A percentile compares a stretch with the other conserved stretches of the same genome.
Evolutionary conservation across 768 basidiomycete species (phyloP).

Genomic region (Hypholoma sublateritium): DNA sequence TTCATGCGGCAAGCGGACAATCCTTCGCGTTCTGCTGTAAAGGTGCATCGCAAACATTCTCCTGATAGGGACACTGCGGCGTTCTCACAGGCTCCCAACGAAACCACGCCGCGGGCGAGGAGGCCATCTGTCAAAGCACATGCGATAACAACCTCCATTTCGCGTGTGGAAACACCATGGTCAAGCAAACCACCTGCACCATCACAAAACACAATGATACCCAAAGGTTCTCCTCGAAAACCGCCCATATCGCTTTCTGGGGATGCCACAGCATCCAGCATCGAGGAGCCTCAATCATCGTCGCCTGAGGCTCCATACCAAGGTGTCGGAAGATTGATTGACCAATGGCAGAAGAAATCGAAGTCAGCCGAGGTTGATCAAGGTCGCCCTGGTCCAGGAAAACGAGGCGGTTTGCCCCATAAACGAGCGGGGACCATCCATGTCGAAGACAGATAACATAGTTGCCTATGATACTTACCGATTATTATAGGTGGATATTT

Average conservation of each 20-base stretch:
- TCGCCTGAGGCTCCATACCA: constrained; percentile 79
- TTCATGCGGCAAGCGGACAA: constrained; percentile 4
- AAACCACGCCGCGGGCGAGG: constrained; percentile 22
- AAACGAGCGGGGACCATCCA: constrained; percentile 40
- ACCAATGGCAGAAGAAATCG: constrained; percentile 85
- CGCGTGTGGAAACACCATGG: constrained; percentile 16
- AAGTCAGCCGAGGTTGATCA: constrained; percentile 64
- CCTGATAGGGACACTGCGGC: constrained; percentile 7
- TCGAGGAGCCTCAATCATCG: constrained; percentile 41
- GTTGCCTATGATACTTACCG: no score
- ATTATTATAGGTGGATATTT: neutral
- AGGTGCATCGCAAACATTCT: constrained; percentile 7
- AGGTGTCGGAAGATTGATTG: constrained; percentile 83
- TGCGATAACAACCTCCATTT: constrained; percentile 13
- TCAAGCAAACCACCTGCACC: constrained; percentile 11
- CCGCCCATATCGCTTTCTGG: constrained; percentile 17
- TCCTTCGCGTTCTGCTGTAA: constrained; percentile 13
- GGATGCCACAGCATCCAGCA: constrained; percentile 12
- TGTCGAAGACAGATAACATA: constrained; percentile 21
- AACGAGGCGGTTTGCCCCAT: constrained; percentile 34
- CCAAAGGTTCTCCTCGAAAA: constrained; percentile 20
- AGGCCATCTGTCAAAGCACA: constrained; percentile 27
- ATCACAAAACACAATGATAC: constrained; percentile 11
- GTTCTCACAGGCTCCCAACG: constrained; percentile 13
- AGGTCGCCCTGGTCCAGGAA: constrained; percentile 28